These are phyloP conservation scores for Mycena chlorophos DNA, from an alignment of 768 basidiomycete species.

Conservation along the genomic window DNA sequence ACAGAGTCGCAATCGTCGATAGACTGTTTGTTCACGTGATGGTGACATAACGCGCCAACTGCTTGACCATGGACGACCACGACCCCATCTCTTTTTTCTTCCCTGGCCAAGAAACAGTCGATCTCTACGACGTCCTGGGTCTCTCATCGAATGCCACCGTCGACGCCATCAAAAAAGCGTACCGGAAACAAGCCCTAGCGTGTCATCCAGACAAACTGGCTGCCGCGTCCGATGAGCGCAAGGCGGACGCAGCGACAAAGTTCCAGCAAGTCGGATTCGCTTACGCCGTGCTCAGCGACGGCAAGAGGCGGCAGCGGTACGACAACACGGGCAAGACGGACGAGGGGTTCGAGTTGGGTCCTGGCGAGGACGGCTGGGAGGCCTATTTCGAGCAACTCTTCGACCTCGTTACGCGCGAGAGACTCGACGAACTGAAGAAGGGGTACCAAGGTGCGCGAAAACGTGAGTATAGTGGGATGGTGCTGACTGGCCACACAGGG, in stretches of 20 bases:
- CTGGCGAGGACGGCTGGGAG: conserved; percentile 89
- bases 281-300: conserved; percentile 84
- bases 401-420: conserved; percentile 80
- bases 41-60: conserved; percentile 14
- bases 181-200: conserved; percentile 77
- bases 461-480: background rate
- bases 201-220: conserved; percentile 92
- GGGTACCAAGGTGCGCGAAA: conserved; percentile 78
- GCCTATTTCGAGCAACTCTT: conserved; percentile 92
- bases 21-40: conserved; percentile 19
- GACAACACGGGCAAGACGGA: conserved; percentile 85
- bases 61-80: conserved; percentile 54
- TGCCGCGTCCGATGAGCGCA: conserved; percentile 54
- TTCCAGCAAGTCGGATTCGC: conserved; percentile 96
- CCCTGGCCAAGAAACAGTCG: conserved; percentile 65
- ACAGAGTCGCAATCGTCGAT: conserved; percentile 55
- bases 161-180: conserved; percentile 80
- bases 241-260: conserved; percentile 67
- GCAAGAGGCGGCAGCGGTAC: conserved; percentile 71
- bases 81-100: conserved; percentile 80
- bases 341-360: conserved; percentile 69
- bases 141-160: conserved; percentile 52
- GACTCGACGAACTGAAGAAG: conserved; percentile 90
- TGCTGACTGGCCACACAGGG: conserved; percentile 43
- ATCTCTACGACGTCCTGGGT: conserved; percentile 76